Conservation (phyloP, 495 filamentous ascomycete genomes). For the Talaromyces wortmannii region DNA sequence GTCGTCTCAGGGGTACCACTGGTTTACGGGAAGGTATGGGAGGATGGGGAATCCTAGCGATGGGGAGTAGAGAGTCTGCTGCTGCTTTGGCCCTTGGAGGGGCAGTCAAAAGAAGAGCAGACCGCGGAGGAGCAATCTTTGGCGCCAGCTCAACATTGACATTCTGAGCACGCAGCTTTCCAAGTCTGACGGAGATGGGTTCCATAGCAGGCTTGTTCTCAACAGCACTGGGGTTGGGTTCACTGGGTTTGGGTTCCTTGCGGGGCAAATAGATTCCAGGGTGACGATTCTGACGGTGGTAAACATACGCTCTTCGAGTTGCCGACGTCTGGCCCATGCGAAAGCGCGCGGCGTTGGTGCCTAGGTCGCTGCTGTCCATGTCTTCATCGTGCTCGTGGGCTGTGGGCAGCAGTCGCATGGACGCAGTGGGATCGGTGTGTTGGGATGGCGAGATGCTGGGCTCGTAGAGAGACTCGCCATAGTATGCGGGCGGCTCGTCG, state of each 20-base stretch:
- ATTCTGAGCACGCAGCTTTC: no score
- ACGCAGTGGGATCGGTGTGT: slow-evolving; percentile 18
- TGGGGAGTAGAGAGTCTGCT: neutral
- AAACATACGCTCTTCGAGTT: slow-evolving; percentile 10
- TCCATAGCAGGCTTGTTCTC: neutral
- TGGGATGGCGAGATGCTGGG: slow-evolving; percentile 17
- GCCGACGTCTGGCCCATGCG: slow-evolving; percentile 9
- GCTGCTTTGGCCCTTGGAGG: no score
- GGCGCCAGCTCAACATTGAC: no score
- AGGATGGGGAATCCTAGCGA: neutral
- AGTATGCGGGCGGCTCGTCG: slow-evolving; percentile 38
- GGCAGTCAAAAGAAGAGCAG: no score
- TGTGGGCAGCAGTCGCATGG: slow-evolving; percentile 57
- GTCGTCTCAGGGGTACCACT: neutral
- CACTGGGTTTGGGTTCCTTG: slow-evolving; percentile 12
- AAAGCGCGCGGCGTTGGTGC: slow-evolving; percentile 9
- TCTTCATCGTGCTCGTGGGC: slow-evolving; percentile 30
- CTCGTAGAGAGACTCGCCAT: slow-evolving; percentile 19
- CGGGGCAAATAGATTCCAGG: slow-evolving; percentile 8
- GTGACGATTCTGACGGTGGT: slow-evolving; percentile 10
- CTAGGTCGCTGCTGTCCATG: slow-evolving; percentile 14
- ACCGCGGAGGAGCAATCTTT: no score
- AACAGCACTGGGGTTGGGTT: neutral
- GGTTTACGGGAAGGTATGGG: neutral
- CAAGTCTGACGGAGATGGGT: neutral